Evolutionary conservation across 495 filamentous ascomycete species (phyloP), one percentile per base, ranked within the genome.

Genomic region (Chaetomium fimeti): DNA sequence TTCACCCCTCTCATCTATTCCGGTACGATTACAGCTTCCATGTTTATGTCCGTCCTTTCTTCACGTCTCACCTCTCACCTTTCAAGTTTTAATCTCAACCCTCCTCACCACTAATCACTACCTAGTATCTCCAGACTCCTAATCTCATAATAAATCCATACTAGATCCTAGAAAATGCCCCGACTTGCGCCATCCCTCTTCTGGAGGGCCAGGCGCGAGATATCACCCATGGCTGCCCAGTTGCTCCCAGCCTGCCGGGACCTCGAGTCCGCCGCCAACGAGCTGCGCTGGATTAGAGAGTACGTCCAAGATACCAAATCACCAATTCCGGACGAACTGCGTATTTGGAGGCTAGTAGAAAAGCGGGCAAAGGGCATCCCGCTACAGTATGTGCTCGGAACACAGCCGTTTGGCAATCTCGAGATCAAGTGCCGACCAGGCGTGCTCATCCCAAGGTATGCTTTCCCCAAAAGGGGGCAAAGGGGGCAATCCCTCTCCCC

Each of bases 371-470:
- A 65, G 29, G 92, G 92, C 1, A 76, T 83, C 43, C 94, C 94
- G 0, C 77, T 98, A 8, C 94, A 98, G 71, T 98, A 97, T 70
- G 83, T 97, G 13, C 79, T 98, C 4, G 92, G 92, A 0, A 86
- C 86, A 18, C 93, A 98, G 71, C 93, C 90, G 15, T 97, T 98
- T 71, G 93, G 92, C 0, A 78, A 87, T 3, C 74, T 97, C 15
- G 87, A 93, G 47, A 90, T 98, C n/a, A 75, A 81, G 45, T 96
- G 91, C 67, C 75, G 77, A 42, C 82, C 78, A 16, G 90, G 89
- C 0, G 92, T 97, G 1, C 74, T 98, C 51, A 96, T 98, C 66
- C 93, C 93, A 32, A 82, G 93, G 85, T 92, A 40, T 1, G 74
- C 48, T 18, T 45, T 22, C 9, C 8, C 8, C n/a, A n/a, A n/a